A percentile compares a stretch with the other conserved stretches of the same genome.
phyloP scores from a whole-genome alignment of 305 asterid genomes.

The Fraxinus velutina region DNA sequence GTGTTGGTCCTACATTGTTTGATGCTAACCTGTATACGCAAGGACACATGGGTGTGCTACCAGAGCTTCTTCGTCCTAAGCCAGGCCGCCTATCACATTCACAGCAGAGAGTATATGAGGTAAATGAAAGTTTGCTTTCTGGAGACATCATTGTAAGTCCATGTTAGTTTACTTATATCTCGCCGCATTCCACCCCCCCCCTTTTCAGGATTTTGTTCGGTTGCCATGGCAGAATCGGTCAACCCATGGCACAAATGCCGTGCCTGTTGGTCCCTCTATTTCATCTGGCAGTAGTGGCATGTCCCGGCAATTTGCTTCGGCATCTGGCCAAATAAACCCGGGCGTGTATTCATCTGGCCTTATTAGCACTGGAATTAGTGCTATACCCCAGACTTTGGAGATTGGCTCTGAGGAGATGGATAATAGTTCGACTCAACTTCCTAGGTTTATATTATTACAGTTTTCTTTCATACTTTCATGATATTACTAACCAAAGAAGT shows the following conservation, averaged over 20 bases:
- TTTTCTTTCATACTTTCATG: not conserved
- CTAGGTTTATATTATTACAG: slow-evolving; percentile 43
- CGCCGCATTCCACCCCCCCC: not conserved
- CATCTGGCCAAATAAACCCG: slow-evolving; percentile 57
- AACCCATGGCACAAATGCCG: slow-evolving; percentile 60
- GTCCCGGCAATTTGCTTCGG: slow-evolving; percentile 55
- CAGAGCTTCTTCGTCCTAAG: slow-evolving; percentile 94
- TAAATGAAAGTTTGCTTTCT: slow-evolving; percentile 18
- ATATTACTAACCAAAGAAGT: not conserved
- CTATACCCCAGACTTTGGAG: slow-evolving; percentile 60
- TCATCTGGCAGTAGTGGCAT: slow-evolving; percentile 53
- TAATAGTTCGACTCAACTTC: slow-evolving; percentile 47
- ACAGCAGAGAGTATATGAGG: slow-evolving; percentile 99
- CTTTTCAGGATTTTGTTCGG: slow-evolving; percentile 79
- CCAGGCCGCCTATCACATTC: slow-evolving; percentile 91
- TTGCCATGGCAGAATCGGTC: slow-evolving; percentile 92
- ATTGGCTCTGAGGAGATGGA: slow-evolving; percentile 62
- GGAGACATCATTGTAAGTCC: not conserved
- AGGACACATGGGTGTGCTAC: slow-evolving; percentile 69
- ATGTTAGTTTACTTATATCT: not conserved
- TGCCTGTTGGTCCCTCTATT: slow-evolving; percentile 64
- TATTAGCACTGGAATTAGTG: slow-evolving; percentile 51
- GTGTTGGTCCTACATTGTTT: slow-evolving; percentile 63
- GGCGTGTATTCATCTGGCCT: slow-evolving; percentile 55
- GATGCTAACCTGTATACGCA: slow-evolving; percentile 66